Evolutionary conservation across 345 rosid genomes (phyloP).

Genomic region (Lumnitzera littorea): DNA sequence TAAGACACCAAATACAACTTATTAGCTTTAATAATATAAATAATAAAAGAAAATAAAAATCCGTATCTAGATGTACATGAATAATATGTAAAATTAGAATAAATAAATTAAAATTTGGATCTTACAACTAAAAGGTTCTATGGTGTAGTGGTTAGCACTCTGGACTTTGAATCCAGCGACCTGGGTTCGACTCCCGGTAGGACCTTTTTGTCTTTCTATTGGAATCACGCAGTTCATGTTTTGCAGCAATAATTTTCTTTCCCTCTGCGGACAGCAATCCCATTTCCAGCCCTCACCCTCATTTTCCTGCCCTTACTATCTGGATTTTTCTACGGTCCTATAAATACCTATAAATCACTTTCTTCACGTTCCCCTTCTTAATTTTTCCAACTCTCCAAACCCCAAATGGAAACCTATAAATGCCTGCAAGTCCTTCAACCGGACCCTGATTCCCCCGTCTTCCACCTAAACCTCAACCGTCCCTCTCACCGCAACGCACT

Average conservation of each 20-base stretch:
- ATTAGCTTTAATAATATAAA: too few species aligned
- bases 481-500: conserved; percentile 58
- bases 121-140: conserved; percentile 32
- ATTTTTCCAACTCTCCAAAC: not conserved
- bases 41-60: too few species aligned
- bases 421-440: conserved; percentile 36
- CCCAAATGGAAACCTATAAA: conserved; percentile 33
- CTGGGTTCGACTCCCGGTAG: conserved; percentile 98
- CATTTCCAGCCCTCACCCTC: too few species aligned
- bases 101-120: too few species aligned
- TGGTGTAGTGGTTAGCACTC: conserved; percentile 99
- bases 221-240: too few species aligned
- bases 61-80: too few species aligned
- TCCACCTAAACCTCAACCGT: conserved; percentile 50
- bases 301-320: not conserved
- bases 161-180: conserved; percentile 99
- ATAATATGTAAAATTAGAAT: too few species aligned
- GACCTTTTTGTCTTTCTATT: conserved; percentile 25
- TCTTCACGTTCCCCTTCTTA: not conserved
- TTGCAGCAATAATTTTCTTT: too few species aligned
- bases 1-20: too few species aligned
- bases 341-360: too few species aligned
- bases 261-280: too few species aligned
- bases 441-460: conserved; percentile 33
- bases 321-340: not conserved